Base-by-base conservation (phyloP, 495 filamentous ascomycete genomes). In the Aspergillus panamensis region DNA sequence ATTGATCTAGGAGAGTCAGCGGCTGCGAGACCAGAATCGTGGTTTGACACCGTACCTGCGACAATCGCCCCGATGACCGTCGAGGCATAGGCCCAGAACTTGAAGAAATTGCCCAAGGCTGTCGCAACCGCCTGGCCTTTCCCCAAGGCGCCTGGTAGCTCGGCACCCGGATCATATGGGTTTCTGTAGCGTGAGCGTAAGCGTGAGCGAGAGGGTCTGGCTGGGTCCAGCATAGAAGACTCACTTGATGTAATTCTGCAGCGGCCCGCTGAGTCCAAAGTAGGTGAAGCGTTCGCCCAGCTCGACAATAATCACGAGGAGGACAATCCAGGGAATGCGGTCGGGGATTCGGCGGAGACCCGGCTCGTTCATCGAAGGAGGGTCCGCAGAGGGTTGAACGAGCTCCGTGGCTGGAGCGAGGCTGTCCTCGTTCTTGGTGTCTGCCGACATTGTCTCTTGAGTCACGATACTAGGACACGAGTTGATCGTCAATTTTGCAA, bases 1-100 rank as follows among this genome's bases (percentile, higher is more conserved):
- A 75, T 33, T 75, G 71, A 32, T 77, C 61, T 62, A 12, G 8
- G 8, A 9, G 20, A 33, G 0, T n/a, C 25, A 16, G 25, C 25
- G 6, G 25, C 21, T 37, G 14, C 8, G 8, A n/a, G 21, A 9
- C 19, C 0, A 1, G 16, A 8, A 6, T 0, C 33, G 20, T n/a
- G n/a, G n/a, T n/a, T n/a, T 2, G 14, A n/a, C 5, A 12, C 19
- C 29, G 6, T 31, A 57, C 53, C 73, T 17, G 71, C 71, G 16
- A 74, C 61, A 12, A 74, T 66, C 29, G 71, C 73, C 10, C 69
- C 71, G 14, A 74, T 45, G 16, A 75, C 60, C 8, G 72, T 71
- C 30, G 71, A 71, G 8, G 65, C 61, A 62, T 74, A 75, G 13
- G 63, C 67, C 66, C 64, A 59, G 14, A 62, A 62, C 35, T 65